A percentile compares a stretch with the other conserved stretches of the same genome.
phyloP scores from a whole-genome alignment of 169 alveolate genomes.

The Eimeria zaria region DNA sequence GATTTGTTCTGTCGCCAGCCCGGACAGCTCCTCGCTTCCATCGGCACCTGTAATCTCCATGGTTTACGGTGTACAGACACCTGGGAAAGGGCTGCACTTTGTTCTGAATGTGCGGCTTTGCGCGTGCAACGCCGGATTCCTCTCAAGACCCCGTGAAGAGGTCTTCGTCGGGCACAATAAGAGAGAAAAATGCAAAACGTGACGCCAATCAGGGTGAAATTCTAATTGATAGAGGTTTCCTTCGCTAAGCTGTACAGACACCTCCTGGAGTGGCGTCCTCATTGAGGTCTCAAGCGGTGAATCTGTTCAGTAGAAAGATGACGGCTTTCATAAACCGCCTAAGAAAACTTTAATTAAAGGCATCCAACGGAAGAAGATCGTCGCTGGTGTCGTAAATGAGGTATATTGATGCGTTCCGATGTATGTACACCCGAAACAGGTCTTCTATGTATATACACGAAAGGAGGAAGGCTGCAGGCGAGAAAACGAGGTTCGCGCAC shows the following conservation, averaged over 20 bases:
- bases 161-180: not conserved
- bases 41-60: not conserved
- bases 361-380: not conserved
- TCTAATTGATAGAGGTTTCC: not conserved
- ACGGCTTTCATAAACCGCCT: not conserved
- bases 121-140: not conserved
- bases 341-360: not conserved
- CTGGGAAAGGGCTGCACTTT: not conserved
- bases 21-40: not conserved
- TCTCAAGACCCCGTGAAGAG: not conserved
- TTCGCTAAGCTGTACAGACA: conserved; percentile 11
- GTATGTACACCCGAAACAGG: conserved; percentile 1
- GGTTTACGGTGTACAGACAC: conserved; percentile 16
- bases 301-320: not conserved
- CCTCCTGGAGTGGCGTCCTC: not conserved
- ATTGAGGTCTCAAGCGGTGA: not conserved
- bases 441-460: not conserved
- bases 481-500: not conserved
- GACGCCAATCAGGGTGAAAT: not conserved
- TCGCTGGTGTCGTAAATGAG: not conserved
- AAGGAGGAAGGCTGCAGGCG: not conserved
- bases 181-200: not conserved
- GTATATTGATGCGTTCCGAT: not conserved
- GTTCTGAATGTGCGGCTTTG: not conserved
- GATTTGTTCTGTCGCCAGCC: not conserved